These are phyloP conservation scores for Venturiaceae sp. DNA, from an alignment of 2,329 filamentous ascomycete species.

Conservation along the genomic window DNA sequence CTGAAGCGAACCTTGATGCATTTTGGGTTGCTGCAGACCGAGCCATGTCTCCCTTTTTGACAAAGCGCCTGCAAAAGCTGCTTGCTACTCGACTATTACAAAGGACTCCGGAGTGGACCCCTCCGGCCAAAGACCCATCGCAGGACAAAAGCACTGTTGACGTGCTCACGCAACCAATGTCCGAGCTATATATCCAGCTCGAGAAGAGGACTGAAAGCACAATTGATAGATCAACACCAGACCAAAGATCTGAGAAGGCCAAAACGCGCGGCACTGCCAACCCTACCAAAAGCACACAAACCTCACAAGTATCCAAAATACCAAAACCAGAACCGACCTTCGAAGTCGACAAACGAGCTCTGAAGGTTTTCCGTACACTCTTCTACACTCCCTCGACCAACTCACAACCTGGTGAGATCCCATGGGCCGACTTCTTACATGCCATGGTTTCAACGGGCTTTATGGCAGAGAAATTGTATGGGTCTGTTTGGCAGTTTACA, in stretches of 20 bases:
- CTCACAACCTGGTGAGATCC: constrained; percentile 36
- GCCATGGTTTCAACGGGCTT: constrained; percentile 44
- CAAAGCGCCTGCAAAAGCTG: not conserved
- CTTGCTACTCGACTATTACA: not conserved
- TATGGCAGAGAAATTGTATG: constrained; percentile 45
- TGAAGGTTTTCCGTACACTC: constrained; percentile 33
- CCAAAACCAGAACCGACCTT: too few relatives aligned
- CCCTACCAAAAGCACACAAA: too few relatives aligned
- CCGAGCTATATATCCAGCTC: not conserved
- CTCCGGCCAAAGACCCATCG: not conserved
- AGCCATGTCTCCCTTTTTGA: not conserved
- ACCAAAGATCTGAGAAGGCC: too few relatives aligned
- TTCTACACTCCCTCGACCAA: constrained; percentile 26
- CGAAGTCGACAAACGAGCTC: constrained; percentile 18
- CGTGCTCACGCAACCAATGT: not conserved
- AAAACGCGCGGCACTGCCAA: too few relatives aligned
- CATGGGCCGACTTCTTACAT: constrained; percentile 44
- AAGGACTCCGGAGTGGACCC: not conserved
- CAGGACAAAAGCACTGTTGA: not conserved
- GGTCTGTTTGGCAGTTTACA: constrained; percentile 51
- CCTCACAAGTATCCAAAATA: too few relatives aligned
- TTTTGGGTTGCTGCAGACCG: constrained; percentile 29
- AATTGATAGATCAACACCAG: too few relatives aligned
- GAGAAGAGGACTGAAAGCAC: too few relatives aligned
- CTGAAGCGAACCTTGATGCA: constrained; percentile 38